These are phyloP conservation scores for Ensete glaucum DNA, from an alignment of 176 grass and related monocot species.

Conservation along the genomic window DNA sequence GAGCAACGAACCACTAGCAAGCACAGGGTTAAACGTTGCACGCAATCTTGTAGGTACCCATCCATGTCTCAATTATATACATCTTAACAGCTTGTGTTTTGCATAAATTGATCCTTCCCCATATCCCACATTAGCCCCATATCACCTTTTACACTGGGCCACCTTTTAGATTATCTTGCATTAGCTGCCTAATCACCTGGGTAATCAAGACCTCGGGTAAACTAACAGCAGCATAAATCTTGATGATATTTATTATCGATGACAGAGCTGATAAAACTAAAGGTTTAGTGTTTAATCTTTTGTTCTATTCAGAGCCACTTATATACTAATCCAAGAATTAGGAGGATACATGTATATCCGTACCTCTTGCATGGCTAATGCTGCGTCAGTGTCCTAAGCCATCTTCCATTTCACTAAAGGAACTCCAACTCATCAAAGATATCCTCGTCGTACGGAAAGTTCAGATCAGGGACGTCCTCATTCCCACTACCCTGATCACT, in stretches of 20 bases:
- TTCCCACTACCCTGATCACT: constrained; percentile 19
- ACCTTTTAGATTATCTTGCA: too few species aligned
- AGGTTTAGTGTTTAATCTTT: neutral
- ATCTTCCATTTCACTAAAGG: neutral
- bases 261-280: neutral
- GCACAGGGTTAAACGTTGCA: too few species aligned
- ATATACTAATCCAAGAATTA: neutral
- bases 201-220: neutral
- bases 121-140: too few species aligned
- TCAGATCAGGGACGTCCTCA: constrained; percentile 9
- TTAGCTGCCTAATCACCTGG: too few species aligned
- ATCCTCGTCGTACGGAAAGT: constrained; percentile 5
- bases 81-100: too few species aligned
- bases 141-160: too few species aligned
- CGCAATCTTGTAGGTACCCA: too few species aligned
- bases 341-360: neutral
- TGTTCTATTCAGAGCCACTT: neutral
- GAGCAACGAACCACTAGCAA: too few species aligned
- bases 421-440: constrained; percentile 17
- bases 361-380: neutral
- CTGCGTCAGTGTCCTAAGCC: too few species aligned
- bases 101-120: too few species aligned
- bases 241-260: neutral
- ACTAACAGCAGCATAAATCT: neutral
- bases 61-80: too few species aligned